These are phyloP conservation scores for Candida tetrigidarum DNA, from an alignment of 1,139 yeast species.

Conservation along the genomic window DNA sequence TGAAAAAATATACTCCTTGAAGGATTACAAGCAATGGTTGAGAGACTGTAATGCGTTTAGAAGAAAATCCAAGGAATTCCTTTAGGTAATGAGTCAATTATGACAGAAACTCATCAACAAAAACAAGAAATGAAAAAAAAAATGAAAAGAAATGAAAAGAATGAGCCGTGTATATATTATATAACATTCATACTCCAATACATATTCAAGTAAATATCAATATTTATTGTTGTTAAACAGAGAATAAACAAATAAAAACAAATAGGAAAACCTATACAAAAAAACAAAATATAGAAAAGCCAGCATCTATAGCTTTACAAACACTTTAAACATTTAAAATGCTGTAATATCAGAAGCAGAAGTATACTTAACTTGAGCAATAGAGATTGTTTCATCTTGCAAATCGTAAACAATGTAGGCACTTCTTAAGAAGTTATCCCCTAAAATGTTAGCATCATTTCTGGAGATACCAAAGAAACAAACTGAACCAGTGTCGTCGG, in stretches of 20 bases:
- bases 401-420: constrained; percentile 34
- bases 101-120: no score
- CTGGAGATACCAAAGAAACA: constrained; percentile 15
- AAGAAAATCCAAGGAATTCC: constrained; percentile 81
- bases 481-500: constrained; percentile 3
- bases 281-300: no score
- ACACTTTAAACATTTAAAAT: constrained; percentile 5
- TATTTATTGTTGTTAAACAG: background rate
- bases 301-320: background rate
- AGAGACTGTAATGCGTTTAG: constrained; percentile 92
- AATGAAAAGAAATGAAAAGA: background rate
- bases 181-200: background rate
- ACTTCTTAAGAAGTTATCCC: constrained; percentile 35
- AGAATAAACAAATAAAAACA: background rate
- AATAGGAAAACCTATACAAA: no score
- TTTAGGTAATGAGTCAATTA: constrained; percentile 43
- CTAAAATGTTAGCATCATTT: constrained; percentile 21
- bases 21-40: constrained; percentile 92
- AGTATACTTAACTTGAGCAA: constrained; percentile 31
- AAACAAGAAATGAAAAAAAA: background rate
- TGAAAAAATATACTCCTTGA: constrained; percentile 86
- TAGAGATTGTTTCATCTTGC: constrained; percentile 26
- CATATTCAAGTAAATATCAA: background rate
- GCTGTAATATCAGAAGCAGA: constrained; percentile 10
- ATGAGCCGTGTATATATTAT: constrained; percentile 1